phyloP scores from a whole-genome alignment of 2,329 filamentous ascomycete genomes.

The Sporothrix luriei region DNA sequence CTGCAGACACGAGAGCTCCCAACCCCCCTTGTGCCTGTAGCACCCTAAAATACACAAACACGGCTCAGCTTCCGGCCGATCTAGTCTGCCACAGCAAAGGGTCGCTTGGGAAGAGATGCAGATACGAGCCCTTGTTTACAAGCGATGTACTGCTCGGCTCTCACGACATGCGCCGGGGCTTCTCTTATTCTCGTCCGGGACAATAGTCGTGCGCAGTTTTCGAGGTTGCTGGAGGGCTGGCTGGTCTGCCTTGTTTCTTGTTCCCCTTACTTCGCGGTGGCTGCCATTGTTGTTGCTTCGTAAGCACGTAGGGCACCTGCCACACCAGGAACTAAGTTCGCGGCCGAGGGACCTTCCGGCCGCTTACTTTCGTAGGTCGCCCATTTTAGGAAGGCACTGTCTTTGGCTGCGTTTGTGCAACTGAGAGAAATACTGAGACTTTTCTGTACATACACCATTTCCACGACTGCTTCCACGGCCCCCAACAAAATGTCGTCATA shows the following conservation, averaged over 20 bases:
- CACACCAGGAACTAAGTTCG: not conserved
- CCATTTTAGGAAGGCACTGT: not conserved
- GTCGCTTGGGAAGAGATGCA: not conserved
- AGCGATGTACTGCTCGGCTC: no score
- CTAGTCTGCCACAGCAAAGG: not conserved
- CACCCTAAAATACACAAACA: not conserved
- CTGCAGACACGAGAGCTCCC: not conserved
- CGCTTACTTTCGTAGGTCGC: no score
- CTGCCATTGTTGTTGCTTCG: not conserved
- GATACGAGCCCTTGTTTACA: not conserved
- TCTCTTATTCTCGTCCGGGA: no score
- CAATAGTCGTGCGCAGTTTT: no score
- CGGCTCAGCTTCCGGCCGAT: slow-evolving; percentile 10
- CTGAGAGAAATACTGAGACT: not conserved
- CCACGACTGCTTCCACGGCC: not conserved
- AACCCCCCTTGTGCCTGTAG: not conserved
- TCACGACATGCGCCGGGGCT: no score
- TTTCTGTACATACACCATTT: not conserved
- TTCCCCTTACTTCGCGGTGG: not conserved
- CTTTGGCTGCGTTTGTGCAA: not conserved
- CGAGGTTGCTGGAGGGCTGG: not conserved
- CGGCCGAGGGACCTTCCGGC: not conserved
- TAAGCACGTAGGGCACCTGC: slow-evolving; percentile 1
- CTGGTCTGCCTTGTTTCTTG: not conserved
- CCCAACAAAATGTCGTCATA: slow-evolving; percentile 27